Base-by-base conservation (phyloP, 768 basidiomycete genomes). In the Trametes villosa region DNA sequence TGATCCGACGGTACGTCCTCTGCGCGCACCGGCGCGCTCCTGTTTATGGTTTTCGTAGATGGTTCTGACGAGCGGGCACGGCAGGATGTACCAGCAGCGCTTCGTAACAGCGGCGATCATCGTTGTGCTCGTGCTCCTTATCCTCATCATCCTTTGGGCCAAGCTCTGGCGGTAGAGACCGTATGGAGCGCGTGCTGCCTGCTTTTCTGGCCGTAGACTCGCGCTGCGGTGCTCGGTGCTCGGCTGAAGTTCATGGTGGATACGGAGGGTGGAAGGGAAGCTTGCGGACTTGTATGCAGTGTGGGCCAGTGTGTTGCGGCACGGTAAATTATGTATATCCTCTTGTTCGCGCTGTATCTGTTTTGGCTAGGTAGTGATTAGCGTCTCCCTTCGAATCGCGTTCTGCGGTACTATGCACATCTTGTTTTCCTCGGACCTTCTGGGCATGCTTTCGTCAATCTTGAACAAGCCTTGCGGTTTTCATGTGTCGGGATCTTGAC, bases 81-180 rank as follows among this genome's bases (percentile, higher is more conserved):
- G 55, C 72, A 99, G 97, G 78, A 97, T 98, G 94, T 95, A 98
- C 72, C 94, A 97, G 74, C 96, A 99, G 69, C 89, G 92, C 53
- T 83, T 92, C 48, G 82, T 97, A 48, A 98, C 95, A 6, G 90
- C 76, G 38, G 89, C 84, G 40, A 98, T 98, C 67, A 89, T 99
- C 58, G 76, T 80, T 57, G 85, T 98, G 29, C 88, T 98, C 34
- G 77, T 96, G 51, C 71, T 95, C 3, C 84, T 98, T 49, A 96
- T 98, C 64, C 78, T 78, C 26, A 79, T 95, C 65, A 88, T 96
- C 55, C 72, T 92, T 8, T 94, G 89, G 86, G 85, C 85, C 71
- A 96, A 96, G 72, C 74, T 86, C 24, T 75, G 86, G 54, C 79
- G 78, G 65, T 81, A 57, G 56, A 48, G 30, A 4, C 34, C n/a